Conservation (phyloP, 257 asterid genomes). For the Fraxinus anomala region DNA sequence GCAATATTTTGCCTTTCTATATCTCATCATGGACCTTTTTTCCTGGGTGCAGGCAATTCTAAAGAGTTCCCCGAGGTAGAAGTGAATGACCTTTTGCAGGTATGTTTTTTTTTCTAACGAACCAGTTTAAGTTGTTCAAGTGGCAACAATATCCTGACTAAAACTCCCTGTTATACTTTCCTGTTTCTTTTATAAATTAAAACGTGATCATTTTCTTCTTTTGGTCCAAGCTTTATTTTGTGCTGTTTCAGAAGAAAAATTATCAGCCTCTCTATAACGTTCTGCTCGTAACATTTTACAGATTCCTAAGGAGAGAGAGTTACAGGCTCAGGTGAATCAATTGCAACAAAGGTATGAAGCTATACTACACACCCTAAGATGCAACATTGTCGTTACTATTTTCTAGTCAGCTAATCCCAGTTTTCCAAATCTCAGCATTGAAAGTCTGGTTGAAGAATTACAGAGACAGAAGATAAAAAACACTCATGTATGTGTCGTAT, state of each 20-base stretch:
- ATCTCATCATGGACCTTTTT: constrained; percentile 20
- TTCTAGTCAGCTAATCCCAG: constrained; percentile 27
- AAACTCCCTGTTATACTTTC: background rate
- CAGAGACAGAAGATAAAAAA: constrained; percentile 75
- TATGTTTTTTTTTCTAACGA: constrained; percentile 6
- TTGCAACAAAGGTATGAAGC: constrained; percentile 79
- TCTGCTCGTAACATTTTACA: constrained; percentile 27
- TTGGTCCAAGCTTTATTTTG: background rate
- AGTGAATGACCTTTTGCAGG: constrained; percentile 67
- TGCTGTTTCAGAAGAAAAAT: constrained; percentile 1
- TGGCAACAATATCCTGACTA: background rate
- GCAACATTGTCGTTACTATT: constrained; percentile 2
- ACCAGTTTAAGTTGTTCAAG: background rate
- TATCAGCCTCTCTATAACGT: background rate
- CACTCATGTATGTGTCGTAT: constrained; percentile 52
- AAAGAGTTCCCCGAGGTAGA: constrained; percentile 57
- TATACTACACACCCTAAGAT: background rate
- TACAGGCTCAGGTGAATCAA: constrained; percentile 75
- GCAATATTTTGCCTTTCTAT: background rate
- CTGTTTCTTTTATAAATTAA: background rate
- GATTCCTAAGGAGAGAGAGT: constrained; percentile 66
- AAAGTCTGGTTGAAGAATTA: constrained; percentile 80
- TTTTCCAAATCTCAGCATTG: constrained; percentile 56
- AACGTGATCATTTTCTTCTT: background rate
- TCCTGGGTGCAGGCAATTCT: constrained; percentile 48